phyloP scores from a whole-genome alignment of 2,329 filamentous ascomycete species.

The Aspergillus awamori region DNA sequence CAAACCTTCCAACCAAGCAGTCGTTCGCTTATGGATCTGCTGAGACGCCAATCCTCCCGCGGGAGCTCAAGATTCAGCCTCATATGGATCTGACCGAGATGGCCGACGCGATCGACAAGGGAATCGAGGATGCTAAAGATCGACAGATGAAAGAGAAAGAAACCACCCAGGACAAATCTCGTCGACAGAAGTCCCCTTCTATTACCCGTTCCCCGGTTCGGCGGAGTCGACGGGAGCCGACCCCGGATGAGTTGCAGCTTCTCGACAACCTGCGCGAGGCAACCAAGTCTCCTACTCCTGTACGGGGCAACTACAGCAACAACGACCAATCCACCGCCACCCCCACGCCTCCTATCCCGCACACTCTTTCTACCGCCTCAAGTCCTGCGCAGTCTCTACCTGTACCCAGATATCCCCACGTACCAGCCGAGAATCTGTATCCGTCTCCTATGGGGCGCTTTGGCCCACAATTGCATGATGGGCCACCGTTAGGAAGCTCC shows the following conservation, averaged over 20 bases:
- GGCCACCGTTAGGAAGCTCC: conserved; percentile 21
- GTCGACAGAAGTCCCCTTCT: conserved; percentile 14
- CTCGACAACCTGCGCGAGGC: conserved; percentile 33
- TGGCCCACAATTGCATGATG: conserved; percentile 17
- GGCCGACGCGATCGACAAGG: conserved; percentile 38
- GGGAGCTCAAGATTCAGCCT: conserved; percentile 35
- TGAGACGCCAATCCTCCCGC: conserved; percentile 39
- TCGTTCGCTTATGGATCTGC: conserved; percentile 47
- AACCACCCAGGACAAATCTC: conserved; percentile 16
- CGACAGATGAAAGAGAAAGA: conserved; percentile 23
- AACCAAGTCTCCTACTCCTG: conserved; percentile 24
- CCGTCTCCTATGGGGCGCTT: conserved; percentile 31
- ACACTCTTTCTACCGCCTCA: conserved; percentile 36
- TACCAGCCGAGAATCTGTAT: conserved; percentile 30
- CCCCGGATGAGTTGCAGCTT: conserved; percentile 39
- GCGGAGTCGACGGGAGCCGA: conserved; percentile 35
- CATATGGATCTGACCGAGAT: conserved; percentile 36
- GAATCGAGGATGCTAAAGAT: conserved; percentile 28
- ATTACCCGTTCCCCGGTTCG: conserved; percentile 23
- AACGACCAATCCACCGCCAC: conserved; percentile 33
- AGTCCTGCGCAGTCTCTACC: conserved; percentile 32
- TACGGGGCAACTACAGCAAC: conserved; percentile 11
- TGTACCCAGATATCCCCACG: conserved; percentile 20
- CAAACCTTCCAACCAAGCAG: conserved; percentile 42
- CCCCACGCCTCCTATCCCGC: conserved; percentile 39